phyloP scores from a whole-genome alignment of 2,329 filamentous ascomycete species.

The Fusarium tuaranense region DNA sequence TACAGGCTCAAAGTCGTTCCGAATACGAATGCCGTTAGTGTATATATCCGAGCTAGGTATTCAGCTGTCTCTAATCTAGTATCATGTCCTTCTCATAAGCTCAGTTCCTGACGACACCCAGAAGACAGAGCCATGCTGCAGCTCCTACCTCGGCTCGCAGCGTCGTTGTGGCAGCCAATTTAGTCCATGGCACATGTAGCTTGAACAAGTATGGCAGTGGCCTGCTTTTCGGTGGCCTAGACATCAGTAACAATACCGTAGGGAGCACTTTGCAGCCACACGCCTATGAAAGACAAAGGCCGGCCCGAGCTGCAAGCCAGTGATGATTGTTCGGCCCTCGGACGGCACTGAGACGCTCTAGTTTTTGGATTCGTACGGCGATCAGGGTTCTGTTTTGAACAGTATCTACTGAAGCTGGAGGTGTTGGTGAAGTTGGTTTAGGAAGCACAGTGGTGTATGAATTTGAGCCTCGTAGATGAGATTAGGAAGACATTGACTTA shows the following conservation, averaged over 20 bases:
- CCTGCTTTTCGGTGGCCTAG: neutral
- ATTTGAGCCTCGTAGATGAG: too few relatives aligned
- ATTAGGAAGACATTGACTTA: too few relatives aligned
- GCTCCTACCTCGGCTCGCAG: neutral
- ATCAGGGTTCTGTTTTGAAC: neutral
- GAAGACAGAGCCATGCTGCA: neutral
- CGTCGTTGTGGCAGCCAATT: neutral
- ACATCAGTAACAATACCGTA: neutral
- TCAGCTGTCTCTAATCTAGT: neutral
- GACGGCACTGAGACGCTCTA: too few relatives aligned
- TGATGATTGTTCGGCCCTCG: neutral
- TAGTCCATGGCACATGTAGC: neutral
- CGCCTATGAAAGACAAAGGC: too few relatives aligned
- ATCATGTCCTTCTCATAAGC: neutral
- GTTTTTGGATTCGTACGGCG: rapidly evolving
- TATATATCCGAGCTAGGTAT: neutral
- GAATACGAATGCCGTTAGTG: neutral
- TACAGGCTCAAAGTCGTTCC: neutral
- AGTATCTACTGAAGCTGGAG: neutral
- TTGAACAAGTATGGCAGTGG: neutral
- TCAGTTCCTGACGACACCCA: neutral
- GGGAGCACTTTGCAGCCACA: neutral
- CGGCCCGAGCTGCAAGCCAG: too few relatives aligned
- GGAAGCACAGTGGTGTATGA: too few relatives aligned
- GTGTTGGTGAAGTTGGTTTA: neutral